phyloP scores from a whole-genome alignment of 164 flowering plant genomes.

The Liriodendron chinense region DNA sequence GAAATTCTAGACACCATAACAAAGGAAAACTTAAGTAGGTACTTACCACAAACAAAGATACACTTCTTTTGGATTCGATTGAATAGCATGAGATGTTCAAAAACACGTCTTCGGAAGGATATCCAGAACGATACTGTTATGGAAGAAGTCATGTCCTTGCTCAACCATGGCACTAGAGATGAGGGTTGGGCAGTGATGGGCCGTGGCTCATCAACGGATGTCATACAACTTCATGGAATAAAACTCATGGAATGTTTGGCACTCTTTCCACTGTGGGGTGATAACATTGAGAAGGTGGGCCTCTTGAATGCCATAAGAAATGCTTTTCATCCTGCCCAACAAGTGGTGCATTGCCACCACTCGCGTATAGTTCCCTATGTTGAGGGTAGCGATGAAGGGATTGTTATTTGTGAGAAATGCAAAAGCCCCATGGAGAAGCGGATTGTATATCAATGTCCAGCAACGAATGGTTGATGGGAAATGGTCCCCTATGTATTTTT shows the following conservation, averaged over 20 bases:
- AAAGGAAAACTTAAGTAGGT: constrained; percentile 26
- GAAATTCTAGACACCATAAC: constrained; percentile 30
- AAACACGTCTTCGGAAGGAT: constrained; percentile 18
- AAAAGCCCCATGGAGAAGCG: constrained; percentile 49
- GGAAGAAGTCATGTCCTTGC: constrained; percentile 39
- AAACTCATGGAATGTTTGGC: constrained; percentile 33
- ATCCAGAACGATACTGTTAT: constrained; percentile 29
- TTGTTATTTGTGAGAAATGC: constrained; percentile 48
- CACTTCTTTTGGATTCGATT: constrained; percentile 64
- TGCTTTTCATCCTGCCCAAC: constrained; percentile 30
- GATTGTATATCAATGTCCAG: constrained; percentile 43
- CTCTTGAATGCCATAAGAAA: constrained; percentile 43
- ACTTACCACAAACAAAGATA: constrained; percentile 29
- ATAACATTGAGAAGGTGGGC: constrained; percentile 34
- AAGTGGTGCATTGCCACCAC: constrained; percentile 28
- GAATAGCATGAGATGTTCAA: constrained; percentile 56
- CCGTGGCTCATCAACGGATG: constrained; percentile 32
- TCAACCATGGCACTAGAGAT: constrained; percentile 24
- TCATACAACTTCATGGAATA: constrained; percentile 33
- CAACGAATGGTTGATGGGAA: not conserved
- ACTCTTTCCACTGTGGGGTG: constrained; percentile 36
- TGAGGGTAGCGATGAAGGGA: constrained; percentile 24
- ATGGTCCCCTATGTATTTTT: not conserved
- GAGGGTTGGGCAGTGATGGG: constrained; percentile 34
- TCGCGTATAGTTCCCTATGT: constrained; percentile 16